Evolutionary conservation across 2,329 filamentous ascomycete species (phyloP).

Genomic region (Fusarium sp.): DNA sequence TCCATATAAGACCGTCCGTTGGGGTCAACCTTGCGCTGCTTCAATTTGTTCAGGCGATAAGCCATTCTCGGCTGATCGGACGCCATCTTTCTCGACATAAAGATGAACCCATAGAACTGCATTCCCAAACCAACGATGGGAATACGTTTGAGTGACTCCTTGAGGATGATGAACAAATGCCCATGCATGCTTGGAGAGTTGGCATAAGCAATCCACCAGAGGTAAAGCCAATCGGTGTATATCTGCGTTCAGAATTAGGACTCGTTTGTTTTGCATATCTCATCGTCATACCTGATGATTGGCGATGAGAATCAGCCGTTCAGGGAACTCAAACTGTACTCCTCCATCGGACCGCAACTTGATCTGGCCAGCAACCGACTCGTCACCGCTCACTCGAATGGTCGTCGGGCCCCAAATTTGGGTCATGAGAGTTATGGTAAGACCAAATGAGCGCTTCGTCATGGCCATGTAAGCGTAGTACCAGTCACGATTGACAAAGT

Average conservation of each 20-base stretch:
- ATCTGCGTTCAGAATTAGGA: slow-evolving; percentile 59
- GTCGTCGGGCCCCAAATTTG: slow-evolving; percentile 89
- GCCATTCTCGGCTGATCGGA: slow-evolving; percentile 81
- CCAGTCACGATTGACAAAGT: slow-evolving; percentile 78
- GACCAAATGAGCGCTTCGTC: slow-evolving; percentile 86
- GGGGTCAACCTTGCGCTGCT: slow-evolving; percentile 66
- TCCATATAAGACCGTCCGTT: slow-evolving; percentile 69
- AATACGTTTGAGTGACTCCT: slow-evolving; percentile 85
- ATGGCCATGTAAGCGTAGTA: slow-evolving; percentile 90
- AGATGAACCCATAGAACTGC: slow-evolving; percentile 90
- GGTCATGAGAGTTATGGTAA: slow-evolving; percentile 82
- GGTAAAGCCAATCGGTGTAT: slow-evolving; percentile 91
- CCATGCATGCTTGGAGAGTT: slow-evolving; percentile 81
- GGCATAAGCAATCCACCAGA: slow-evolving; percentile 95
- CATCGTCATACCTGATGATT: slow-evolving; percentile 77
- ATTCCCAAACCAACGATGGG: slow-evolving; percentile 84
- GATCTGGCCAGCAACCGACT: slow-evolving; percentile 81
- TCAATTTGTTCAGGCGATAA: slow-evolving; percentile 78
- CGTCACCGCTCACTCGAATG: slow-evolving; percentile 86
- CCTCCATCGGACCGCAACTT: slow-evolving; percentile 76
- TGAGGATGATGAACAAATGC: slow-evolving; percentile 89
- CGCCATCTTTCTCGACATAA: slow-evolving; percentile 90
- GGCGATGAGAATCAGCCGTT: slow-evolving; percentile 84
- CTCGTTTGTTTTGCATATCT: not conserved
- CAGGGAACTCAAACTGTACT: slow-evolving; percentile 82